Percentiles rank a stretch among this genome's conserved stretches.
phyloP scores from a whole-genome alignment of 75 land plant genomes.

The Larix kaempferi region DNA sequence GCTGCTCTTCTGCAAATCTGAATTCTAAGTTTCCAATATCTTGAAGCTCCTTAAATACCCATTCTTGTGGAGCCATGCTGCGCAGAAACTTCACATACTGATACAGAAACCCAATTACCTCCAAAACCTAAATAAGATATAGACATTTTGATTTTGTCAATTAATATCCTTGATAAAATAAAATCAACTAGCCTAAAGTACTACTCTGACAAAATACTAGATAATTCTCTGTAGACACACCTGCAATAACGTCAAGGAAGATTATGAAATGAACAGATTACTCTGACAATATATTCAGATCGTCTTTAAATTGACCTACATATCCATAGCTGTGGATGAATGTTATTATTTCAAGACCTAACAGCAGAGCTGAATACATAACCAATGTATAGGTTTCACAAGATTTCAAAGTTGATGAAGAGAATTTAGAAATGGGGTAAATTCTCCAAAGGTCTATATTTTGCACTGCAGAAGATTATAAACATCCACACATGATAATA shows the following conservation, averaged over 20 bases:
- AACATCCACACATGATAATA: too few species aligned
- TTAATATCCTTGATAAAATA: not conserved
- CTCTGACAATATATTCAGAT: too few species aligned
- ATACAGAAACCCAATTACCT: conserved; percentile 70
- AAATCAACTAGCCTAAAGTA: not conserved
- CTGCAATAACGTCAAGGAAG: not conserved
- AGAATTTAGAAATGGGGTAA: too few species aligned
- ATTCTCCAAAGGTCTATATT: too few species aligned
- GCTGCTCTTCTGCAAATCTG: conserved; percentile 84
- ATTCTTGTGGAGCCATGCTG: conserved; percentile 67
- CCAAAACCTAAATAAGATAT: conserved; percentile 49
- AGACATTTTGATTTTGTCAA: not conserved
- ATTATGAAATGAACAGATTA: not conserved
- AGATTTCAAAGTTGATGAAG: too few species aligned
- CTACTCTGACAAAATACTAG: not conserved
- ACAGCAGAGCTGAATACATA: too few species aligned
- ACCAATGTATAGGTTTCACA: too few species aligned
- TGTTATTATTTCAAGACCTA: too few species aligned
- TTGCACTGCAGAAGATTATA: too few species aligned
- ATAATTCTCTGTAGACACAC: not conserved
- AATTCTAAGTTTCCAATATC: conserved; percentile 91
- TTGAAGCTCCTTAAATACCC: conserved; percentile 94
- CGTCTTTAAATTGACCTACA: too few species aligned
- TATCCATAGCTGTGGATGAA: too few species aligned
- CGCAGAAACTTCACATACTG: conserved; percentile 84